Conservation (phyloP, 2,329 filamentous ascomycete species). For the Parafenestella ontariensis region DNA sequence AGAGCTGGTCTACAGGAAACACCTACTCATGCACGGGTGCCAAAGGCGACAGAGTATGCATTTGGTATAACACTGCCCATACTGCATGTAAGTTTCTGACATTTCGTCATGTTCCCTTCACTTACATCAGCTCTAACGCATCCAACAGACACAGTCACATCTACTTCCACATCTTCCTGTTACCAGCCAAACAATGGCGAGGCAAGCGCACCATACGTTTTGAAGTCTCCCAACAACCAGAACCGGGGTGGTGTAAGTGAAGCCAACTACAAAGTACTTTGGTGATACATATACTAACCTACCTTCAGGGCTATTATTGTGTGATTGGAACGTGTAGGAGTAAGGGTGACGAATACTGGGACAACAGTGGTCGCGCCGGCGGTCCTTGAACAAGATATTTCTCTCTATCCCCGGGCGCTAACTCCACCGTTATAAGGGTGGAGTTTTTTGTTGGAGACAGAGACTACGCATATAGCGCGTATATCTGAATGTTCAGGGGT, state of each 20-base stretch:
- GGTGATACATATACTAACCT: not conserved
- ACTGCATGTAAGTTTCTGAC: conserved; percentile 8
- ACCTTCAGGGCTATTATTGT: conserved; percentile 5
- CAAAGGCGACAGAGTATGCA: conserved; percentile 1
- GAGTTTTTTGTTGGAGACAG: too few species aligned
- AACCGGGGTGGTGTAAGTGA: conserved; percentile 3
- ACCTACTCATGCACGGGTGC: conserved; percentile 2
- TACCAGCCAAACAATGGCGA: not conserved
- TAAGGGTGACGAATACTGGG: conserved; percentile 7
- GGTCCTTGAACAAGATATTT: conserved; percentile 4
- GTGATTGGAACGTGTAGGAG: conserved; percentile 8
- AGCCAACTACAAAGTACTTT: not conserved
- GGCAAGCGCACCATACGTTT: not conserved
- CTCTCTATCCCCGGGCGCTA: too few species aligned
- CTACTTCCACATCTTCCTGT: not conserved
- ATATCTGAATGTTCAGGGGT: too few species aligned
- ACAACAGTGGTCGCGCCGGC: conserved; percentile 5
- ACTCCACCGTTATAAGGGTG: too few species aligned
- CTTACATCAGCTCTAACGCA: not conserved
- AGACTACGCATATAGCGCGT: too few species aligned
- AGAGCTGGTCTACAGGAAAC: conserved; percentile 2
- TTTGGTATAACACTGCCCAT: conserved; percentile 12
- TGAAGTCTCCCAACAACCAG: conserved; percentile 3
- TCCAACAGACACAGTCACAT: not conserved
- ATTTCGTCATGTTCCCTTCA: not conserved